Percentiles rank a stretch among this genome's conserved stretches.
phyloP scores from a whole-genome alignment of 768 basidiomycete species.

The Chalciporus chontae region DNA sequence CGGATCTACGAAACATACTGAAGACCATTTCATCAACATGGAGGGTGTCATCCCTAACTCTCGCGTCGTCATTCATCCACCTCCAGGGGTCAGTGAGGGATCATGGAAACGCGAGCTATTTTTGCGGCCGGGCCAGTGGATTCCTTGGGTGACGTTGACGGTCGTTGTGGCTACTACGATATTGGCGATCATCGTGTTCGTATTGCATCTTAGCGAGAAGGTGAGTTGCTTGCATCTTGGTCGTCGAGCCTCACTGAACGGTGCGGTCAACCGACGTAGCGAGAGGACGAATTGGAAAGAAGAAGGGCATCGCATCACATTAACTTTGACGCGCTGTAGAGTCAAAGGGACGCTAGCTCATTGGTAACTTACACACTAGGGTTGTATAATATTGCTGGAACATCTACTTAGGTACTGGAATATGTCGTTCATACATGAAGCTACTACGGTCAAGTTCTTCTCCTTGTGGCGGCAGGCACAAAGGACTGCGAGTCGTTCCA shows the following conservation, averaged over 20 bases:
- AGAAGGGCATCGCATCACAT: slow-evolving; percentile 90
- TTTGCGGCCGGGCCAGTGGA: slow-evolving; percentile 93
- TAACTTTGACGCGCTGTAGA: slow-evolving; percentile 90
- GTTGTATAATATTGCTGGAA: slow-evolving; percentile 7
- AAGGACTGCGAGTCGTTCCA: too few relatives aligned
- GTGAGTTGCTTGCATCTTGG: slow-evolving; percentile 38
- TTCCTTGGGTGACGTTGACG: slow-evolving; percentile 93
- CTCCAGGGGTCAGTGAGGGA: slow-evolving; percentile 45
- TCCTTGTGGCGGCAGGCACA: too few relatives aligned
- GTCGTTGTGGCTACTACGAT: slow-evolving; percentile 70
- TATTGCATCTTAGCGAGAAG: slow-evolving; percentile 91
- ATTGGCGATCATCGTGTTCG: slow-evolving; percentile 78
- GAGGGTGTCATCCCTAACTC: slow-evolving; percentile 98
- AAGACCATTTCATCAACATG: slow-evolving; percentile 82
- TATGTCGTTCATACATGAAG: neutral
- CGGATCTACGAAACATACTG: slow-evolving; percentile 76
- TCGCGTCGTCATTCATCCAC: slow-evolving; percentile 90
- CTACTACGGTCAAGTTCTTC: too few relatives aligned
- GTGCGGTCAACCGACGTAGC: slow-evolving; percentile 39
- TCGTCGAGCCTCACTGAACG: slow-evolving; percentile 5
- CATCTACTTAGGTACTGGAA: neutral
- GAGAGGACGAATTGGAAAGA: slow-evolving; percentile 91
- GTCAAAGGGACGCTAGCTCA: neutral
- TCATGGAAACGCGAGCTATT: slow-evolving; percentile 87
- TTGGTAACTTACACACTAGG: slow-evolving; percentile 18